phyloP scores from a whole-genome alignment of 345 rosid genomes.

The Brassica carinata region DNA sequence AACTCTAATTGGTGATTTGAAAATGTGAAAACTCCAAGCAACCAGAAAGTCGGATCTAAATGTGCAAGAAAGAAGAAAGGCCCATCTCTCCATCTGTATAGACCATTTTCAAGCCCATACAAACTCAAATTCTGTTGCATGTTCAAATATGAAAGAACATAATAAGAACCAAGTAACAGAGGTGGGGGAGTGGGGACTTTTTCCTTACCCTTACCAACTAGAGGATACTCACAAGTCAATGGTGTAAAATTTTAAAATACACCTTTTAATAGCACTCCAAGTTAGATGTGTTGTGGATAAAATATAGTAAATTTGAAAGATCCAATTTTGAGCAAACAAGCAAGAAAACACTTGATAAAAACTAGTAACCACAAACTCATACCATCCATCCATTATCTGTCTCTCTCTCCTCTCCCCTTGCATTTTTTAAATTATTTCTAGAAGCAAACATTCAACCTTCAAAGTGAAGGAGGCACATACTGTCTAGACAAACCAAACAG shows the following conservation, averaged over 20 bases:
- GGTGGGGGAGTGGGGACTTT: neutral
- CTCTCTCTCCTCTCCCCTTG: constrained; percentile 8
- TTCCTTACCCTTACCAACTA: neutral
- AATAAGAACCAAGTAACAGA: neutral
- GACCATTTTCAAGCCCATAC: neutral
- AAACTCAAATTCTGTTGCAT: neutral
- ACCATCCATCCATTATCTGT: constrained; percentile 23
- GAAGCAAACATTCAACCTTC: constrained; percentile 21
- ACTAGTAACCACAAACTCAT: constrained; percentile 39
- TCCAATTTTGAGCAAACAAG: constrained; percentile 29
- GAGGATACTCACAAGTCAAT: neutral
- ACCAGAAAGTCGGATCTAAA: no score
- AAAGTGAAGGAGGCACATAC: constrained; percentile 48
- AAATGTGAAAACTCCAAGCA: neutral
- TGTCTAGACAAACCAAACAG: constrained; percentile 87
- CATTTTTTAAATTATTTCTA: constrained; percentile 9
- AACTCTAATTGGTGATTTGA: neutral
- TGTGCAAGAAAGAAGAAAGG: neutral
- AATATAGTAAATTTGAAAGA: constrained; percentile 31
- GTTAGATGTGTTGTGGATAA: neutral
- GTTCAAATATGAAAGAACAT: neutral
- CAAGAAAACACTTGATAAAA: constrained; percentile 37
- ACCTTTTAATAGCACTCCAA: neutral
- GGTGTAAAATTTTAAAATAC: neutral
- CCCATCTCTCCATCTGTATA: neutral